Evolutionary conservation across 2,329 filamentous ascomycete species (phyloP).

Genomic region (Pseudogymnoascus sp.): DNA sequence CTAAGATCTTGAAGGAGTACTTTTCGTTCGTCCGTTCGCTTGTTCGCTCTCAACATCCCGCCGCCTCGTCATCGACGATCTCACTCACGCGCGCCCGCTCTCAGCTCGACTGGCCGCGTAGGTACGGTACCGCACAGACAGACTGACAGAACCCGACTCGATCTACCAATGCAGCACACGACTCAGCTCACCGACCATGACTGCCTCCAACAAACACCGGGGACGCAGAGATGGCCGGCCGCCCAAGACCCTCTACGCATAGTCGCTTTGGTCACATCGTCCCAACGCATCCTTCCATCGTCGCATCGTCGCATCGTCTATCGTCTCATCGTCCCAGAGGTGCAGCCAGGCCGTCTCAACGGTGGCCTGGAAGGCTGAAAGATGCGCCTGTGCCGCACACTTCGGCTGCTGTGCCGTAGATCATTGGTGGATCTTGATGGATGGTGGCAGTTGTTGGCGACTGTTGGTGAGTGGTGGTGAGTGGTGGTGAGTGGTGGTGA

Average conservation of each 20-base stretch:
- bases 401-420: conserved; percentile 14
- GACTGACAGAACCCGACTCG: background rate
- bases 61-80: background rate
- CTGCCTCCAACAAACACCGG: background rate
- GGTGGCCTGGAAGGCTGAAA: background rate
- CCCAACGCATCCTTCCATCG: background rate
- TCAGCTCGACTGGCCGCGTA: background rate
- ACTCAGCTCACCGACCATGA: background rate
- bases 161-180: background rate
- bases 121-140: background rate
- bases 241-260: background rate
- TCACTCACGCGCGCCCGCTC: background rate
- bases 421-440: conserved; percentile 15
- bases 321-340: background rate
- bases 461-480: background rate
- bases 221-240: background rate
- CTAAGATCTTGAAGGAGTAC: background rate
- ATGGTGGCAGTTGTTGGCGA: conserved; percentile 9
- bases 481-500: background rate
- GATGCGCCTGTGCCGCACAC: conserved; percentile 26
- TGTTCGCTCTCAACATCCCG: background rate
- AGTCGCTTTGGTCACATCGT: background rate
- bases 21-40: background rate
- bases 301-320: background rate
- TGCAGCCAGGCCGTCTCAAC: background rate